These are phyloP conservation scores for Talaromyces albobiverticillius DNA, from an alignment of 2,329 filamentous ascomycete species.

Conservation along the genomic window DNA sequence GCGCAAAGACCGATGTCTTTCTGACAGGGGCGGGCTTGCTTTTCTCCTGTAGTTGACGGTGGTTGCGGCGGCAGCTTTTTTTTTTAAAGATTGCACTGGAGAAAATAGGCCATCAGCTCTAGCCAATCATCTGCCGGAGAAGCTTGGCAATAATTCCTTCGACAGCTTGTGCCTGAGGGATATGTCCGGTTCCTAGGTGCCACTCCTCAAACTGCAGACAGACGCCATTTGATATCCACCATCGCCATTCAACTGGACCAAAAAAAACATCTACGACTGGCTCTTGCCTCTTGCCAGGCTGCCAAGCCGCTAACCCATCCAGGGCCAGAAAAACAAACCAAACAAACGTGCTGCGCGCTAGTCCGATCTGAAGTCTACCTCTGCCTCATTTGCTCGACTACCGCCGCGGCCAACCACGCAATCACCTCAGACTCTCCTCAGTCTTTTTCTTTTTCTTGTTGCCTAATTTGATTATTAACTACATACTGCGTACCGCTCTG, in stretches of 20 bases:
- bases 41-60: too few relatives aligned
- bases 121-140: conserved; percentile 1
- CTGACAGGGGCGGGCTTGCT: too few relatives aligned
- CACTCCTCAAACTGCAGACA: too few relatives aligned
- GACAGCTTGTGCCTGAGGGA: too few relatives aligned
- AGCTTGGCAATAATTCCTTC: not conserved
- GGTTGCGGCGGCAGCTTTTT: too few relatives aligned
- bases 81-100: not conserved
- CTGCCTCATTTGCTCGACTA: not conserved
- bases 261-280: too few relatives aligned
- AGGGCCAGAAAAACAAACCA: conserved; percentile 1
- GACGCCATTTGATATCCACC: too few relatives aligned
- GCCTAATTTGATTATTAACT: not conserved
- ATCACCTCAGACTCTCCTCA: conserved; percentile 3
- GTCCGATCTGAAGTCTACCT: conserved; percentile 6
- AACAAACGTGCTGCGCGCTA: conserved; percentile 6
- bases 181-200: too few relatives aligned
- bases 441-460: conserved; percentile 1
- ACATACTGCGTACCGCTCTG: not conserved
- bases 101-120: not conserved
- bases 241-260: too few relatives aligned
- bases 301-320: conserved; percentile 3
- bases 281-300: not conserved
- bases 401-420: conserved; percentile 5
- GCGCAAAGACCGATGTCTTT: not conserved